A percentile compares a stretch with the other conserved stretches of the same genome.
Conservation (phyloP, 148 eudicot species). For the Cornus florida region DNA sequence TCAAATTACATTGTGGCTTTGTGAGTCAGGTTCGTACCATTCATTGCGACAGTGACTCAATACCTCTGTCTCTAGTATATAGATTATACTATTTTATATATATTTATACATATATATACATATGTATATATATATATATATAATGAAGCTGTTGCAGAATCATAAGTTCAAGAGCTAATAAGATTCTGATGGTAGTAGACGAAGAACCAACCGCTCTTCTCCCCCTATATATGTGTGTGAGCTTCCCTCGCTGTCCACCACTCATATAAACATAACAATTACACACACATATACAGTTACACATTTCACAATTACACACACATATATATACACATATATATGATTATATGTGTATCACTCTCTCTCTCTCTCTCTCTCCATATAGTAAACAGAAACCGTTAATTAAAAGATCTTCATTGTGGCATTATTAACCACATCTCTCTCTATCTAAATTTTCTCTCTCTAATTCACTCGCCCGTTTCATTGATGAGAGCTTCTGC, state of each 20-base stretch:
- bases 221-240: background rate
- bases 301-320: background rate
- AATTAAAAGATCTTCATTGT: background rate
- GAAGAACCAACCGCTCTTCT: background rate
- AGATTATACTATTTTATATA: too few relatives aligned
- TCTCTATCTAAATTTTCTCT: background rate
- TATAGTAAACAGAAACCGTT: background rate
- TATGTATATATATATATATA: too few relatives aligned
- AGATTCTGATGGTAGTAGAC: background rate
- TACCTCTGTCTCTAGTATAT: background rate
- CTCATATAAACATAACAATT: background rate
- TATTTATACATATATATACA: too few relatives aligned
- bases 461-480: background rate
- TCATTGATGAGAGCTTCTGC: background rate
- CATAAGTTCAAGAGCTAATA: background rate
- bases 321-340: background rate
- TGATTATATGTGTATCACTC: background rate
- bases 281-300: too few relatives aligned
- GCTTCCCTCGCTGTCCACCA: background rate
- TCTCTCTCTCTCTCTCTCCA: background rate
- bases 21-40: background rate
- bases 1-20: background rate
- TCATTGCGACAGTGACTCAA: background rate
- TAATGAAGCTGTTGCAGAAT: background rate
- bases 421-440: constrained; percentile 11